Conservation (phyloP, 371 early-diverging fungal genomes). For the Parasitella parasitica region DNA sequence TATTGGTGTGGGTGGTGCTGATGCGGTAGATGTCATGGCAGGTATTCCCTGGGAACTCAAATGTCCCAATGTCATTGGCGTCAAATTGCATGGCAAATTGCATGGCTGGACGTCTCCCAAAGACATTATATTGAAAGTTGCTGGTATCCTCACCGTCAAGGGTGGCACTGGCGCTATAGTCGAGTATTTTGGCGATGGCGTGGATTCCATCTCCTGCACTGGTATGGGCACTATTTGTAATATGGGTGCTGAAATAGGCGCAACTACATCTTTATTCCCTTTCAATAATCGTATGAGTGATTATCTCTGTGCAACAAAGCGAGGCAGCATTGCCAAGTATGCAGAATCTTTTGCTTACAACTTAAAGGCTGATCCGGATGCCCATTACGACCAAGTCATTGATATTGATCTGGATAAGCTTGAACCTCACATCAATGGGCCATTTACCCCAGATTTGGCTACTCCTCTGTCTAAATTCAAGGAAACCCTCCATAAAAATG, state of each 20-base stretch:
- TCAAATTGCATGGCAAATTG: conserved; percentile 86
- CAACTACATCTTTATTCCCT: conserved; percentile 95
- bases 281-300: conserved; percentile 83
- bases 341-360: conserved; percentile 73
- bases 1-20: conserved; percentile 96
- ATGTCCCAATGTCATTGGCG: conserved; percentile 90
- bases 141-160: conserved; percentile 88
- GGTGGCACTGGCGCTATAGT: conserved; percentile 94
- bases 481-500: conserved; percentile 72
- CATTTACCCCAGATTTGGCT: conserved; percentile 93
- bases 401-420: conserved; percentile 86
- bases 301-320: conserved; percentile 85
- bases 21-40: conserved; percentile 98
- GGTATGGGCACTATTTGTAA: conserved; percentile 98
- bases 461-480: conserved; percentile 90
- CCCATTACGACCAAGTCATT: conserved; percentile 88
- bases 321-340: conserved; percentile 70
- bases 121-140: conserved; percentile 90
- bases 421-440: conserved; percentile 96
- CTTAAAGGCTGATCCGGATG: conserved; percentile 83
- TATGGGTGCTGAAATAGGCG: conserved; percentile 98
- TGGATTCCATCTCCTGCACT: conserved; percentile 88
- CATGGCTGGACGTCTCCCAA: conserved; percentile 93
- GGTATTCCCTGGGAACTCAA: conserved; percentile 97
- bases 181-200: conserved; percentile 96